Evolutionary conservation across 1,284 basidiomycete genomes (phyloP).

Genomic region (Rugosomyces carneus): DNA sequence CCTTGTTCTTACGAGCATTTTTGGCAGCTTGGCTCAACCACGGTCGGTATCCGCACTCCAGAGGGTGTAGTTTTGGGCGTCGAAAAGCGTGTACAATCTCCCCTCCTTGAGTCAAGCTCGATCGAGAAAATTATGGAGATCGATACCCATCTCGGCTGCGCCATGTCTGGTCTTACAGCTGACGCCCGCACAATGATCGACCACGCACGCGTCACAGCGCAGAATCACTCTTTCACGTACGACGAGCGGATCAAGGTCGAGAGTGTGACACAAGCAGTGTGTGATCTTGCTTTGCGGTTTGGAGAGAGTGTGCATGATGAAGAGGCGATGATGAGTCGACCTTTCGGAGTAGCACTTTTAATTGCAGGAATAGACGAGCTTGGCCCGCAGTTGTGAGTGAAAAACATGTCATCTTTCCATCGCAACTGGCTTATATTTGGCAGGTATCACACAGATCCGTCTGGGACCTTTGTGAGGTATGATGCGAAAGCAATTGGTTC

Average conservation of each 20-base stretch:
- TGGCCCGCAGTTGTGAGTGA: constrained; percentile 84
- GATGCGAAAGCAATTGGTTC: constrained; percentile 99
- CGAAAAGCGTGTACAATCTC: constrained; percentile 98
- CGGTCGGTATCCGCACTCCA: constrained; percentile 86
- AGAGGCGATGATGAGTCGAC: constrained; percentile 98
- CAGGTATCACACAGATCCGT: constrained; percentile 97
- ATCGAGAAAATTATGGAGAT: constrained; percentile 99
- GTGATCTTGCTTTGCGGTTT: constrained; percentile 94
- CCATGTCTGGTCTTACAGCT: constrained; percentile 97
- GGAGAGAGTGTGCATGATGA: constrained; percentile 99
- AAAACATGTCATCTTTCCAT: constrained; percentile 18
- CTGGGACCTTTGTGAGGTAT: constrained; percentile 96
- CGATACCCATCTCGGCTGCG: constrained; percentile 92
- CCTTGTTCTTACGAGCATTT: constrained; percentile 2
- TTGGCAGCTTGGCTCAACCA: constrained; percentile 90
- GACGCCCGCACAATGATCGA: constrained; percentile 99
- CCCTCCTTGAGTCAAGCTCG: constrained; percentile 89
- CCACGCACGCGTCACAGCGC: constrained; percentile 94
- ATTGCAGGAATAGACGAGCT: constrained; percentile 96
- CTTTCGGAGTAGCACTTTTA: constrained; percentile 96
- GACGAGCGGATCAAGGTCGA: constrained; percentile 97
- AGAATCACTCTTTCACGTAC: constrained; percentile 97
- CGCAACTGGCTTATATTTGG: constrained; percentile 10
- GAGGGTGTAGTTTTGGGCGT: constrained; percentile 93
- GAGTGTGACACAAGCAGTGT: constrained; percentile 95